A percentile compares a stretch with the other conserved stretches of the same genome.
Evolutionary conservation across 768 basidiomycete species (phyloP).

Genomic region (Chlorophyllum brunneum): DNA sequence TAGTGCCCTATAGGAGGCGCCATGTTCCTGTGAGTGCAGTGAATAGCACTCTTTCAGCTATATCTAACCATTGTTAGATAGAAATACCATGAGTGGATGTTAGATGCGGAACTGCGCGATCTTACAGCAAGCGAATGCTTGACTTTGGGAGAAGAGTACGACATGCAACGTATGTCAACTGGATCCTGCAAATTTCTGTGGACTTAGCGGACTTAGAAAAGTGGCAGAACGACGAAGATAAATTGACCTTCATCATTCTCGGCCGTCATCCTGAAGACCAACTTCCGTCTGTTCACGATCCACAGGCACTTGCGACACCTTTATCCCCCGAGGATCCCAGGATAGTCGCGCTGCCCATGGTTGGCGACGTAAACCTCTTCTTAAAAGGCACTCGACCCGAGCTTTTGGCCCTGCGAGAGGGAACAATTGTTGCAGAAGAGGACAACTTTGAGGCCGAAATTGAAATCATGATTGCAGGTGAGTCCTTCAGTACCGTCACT

Average conservation of each 20-base stretch:
- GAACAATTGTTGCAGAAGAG: conserved; percentile 26
- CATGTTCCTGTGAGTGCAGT: conserved; percentile 40
- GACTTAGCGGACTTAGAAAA: conserved; percentile 44
- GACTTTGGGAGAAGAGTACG: conserved; percentile 74
- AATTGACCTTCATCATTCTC: conserved; percentile 89
- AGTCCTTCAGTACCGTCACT: conserved; percentile 11
- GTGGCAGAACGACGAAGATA: conserved; percentile 87
- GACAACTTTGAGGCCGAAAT: conserved; percentile 69
- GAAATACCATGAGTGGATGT: conserved; percentile 92
- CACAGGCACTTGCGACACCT: background rate
- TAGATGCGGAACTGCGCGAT: conserved; percentile 61
- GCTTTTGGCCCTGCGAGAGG: background rate
- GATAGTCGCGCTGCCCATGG: conserved; percentile 51
- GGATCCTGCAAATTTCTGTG: background rate
- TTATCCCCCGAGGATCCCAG: conserved; percentile 30
- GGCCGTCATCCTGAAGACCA: conserved; percentile 28
- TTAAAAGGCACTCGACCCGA: conserved; percentile 47
- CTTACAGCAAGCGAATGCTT: conserved; percentile 86
- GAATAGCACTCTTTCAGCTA: background rate
- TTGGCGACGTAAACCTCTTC: conserved; percentile 93
- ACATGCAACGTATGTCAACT: conserved; percentile 74
- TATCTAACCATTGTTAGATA: conserved; percentile 23
- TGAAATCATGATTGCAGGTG: conserved; percentile 93
- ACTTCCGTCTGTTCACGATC: background rate
- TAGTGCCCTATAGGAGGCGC: conserved; percentile 75